These are phyloP conservation scores for Citrus unshiu DNA, from an alignment of 345 rosid species.

Conservation along the genomic window DNA sequence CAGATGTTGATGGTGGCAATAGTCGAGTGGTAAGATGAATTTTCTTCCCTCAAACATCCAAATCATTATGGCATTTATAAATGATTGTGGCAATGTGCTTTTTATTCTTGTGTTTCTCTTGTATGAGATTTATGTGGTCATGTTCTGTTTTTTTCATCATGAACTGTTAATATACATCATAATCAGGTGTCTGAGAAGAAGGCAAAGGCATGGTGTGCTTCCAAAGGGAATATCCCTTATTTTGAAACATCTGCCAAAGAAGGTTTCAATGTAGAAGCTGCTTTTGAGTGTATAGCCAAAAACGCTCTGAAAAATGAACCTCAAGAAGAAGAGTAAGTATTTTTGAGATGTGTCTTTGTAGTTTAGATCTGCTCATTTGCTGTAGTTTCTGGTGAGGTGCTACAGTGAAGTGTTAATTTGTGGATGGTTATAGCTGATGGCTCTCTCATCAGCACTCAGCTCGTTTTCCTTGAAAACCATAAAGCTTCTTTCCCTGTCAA, in stretches of 20 bases:
- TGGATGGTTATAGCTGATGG: background rate
- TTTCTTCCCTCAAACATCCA: background rate
- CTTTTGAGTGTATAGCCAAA: slow-evolving; percentile 80
- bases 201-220: slow-evolving; percentile 93
- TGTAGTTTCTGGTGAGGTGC: background rate
- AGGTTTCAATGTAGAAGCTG: slow-evolving; percentile 85
- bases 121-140: background rate
- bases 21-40: slow-evolving; percentile 73
- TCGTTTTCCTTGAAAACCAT: background rate
- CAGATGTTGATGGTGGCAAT: slow-evolving; percentile 81
- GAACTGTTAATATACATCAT: background rate
- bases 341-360: background rate
- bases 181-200: slow-evolving; percentile 85
- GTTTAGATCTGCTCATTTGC: background rate
- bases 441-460: background rate
- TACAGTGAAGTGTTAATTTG: background rate
- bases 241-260: slow-evolving; percentile 94
- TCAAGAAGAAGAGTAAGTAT: slow-evolving; percentile 76
- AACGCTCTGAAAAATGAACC: slow-evolving; percentile 89
- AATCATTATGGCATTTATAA: background rate
- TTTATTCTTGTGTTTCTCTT: background rate
- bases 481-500: background rate
- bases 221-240: slow-evolving; percentile 87
- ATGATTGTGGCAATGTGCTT: background rate
- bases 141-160: background rate